A percentile compares a stretch with the other conserved stretches of the same genome.
Evolutionary conservation across 345 rosid genomes (phyloP).

Genomic region (Eucalyptus paniculata): DNA sequence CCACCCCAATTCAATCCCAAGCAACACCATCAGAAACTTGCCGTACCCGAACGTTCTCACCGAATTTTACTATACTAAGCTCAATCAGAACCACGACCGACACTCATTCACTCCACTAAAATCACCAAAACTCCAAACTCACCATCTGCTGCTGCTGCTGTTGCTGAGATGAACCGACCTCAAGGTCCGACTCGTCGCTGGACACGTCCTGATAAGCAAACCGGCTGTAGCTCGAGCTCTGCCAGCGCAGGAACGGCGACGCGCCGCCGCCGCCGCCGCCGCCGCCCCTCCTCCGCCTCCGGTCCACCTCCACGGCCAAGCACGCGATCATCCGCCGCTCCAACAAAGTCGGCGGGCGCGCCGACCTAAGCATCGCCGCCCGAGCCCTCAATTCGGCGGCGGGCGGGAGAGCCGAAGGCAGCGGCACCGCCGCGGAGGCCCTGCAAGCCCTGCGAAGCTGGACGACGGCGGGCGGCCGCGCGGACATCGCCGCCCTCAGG

Average conservation of each 20-base stretch:
- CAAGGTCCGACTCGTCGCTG: conserved; percentile 72
- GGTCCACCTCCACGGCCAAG: conserved; percentile 12
- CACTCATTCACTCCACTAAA: background rate
- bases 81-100: background rate
- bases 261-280: background rate
- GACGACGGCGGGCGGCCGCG: conserved; percentile 2
- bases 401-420: too few relatives aligned
- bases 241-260: conserved; percentile 27
- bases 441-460: too few relatives aligned
- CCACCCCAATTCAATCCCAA: background rate
- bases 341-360: background rate
- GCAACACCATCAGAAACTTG: background rate
- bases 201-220: conserved; percentile 56
- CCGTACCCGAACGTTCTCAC: background rate
- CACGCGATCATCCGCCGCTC: background rate
- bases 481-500: conserved; percentile 26
- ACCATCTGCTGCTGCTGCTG: conserved; percentile 30
- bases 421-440: too few relatives aligned
- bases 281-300: conserved; percentile 8
- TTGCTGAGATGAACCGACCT: conserved; percentile 33
- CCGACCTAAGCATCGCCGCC: background rate
- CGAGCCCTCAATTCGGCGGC: background rate
- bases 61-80: background rate
- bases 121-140: background rate
- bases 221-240: conserved; percentile 45